Evolutionary conservation across 768 basidiomycete species (phyloP), one percentile per base, ranked within the genome.

Genomic region (Amylocystis lapponica): DNA sequence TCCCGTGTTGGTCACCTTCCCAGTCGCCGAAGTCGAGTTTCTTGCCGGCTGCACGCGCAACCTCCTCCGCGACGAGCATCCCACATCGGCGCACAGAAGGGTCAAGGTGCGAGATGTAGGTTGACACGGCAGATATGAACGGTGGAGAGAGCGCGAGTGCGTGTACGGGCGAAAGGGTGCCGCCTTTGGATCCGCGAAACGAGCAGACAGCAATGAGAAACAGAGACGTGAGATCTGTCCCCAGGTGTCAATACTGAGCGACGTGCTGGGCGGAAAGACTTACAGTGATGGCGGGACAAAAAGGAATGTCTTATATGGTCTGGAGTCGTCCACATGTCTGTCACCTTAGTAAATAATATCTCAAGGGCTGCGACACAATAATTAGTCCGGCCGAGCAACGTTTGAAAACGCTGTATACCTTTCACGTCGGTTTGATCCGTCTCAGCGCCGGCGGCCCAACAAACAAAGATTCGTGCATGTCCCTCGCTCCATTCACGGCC

Each of bases 21-120:
- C 94, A 96, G 30, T 75, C 79, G 0, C 76, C 82, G 51, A 99
- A 97, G 45, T 79, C 70, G 17, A 97, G 69, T 36, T 72, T 73
- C 58, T 85, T 86, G 5, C 79, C 75, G 12, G 70, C 70, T 21
- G 69, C 67, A 5, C 68, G 66, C 1, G 90, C 86, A 8, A 85
- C 73, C 14, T 84, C 68, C 63, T 99, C 95, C 1, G 88, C 95
- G 1, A 79, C 81, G 26, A 97, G 74, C 92, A 99, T 95, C 3
- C 96, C 96, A 52, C 91, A 86, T 20, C 83, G 75, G 3, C 95
- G 82, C 16, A 96, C 74, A 3, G 80, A 71, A 1, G 69, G 64
- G 41, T 95, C 90, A 5, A 81, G 64, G 61, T 95, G 90, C 1
- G 72, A 72, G 34, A 99, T 79, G 56, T 96, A 97, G 5, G 65